A percentile compares a stretch with the other conserved stretches of the same genome.
phyloP scores from a whole-genome alignment of 2,329 filamentous ascomycete genomes.

The Aspergillus awamori region DNA sequence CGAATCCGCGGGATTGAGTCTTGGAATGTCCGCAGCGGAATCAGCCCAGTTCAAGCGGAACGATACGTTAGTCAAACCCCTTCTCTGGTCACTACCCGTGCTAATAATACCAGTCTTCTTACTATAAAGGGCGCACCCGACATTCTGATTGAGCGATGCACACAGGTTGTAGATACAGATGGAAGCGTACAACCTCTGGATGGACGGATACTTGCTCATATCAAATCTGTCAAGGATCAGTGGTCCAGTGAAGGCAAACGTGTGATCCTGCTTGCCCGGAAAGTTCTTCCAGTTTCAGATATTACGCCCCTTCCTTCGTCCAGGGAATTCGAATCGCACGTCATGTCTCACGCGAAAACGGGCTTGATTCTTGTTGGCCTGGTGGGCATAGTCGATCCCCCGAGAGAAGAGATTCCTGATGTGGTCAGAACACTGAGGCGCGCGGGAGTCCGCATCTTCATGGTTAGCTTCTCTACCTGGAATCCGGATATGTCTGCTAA shows the following conservation, averaged over 20 bases:
- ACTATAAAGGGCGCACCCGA: constrained; percentile 82
- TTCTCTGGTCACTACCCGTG: too few relatives aligned
- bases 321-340: constrained; percentile 59
- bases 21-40: constrained; percentile 12
- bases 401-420: constrained; percentile 61
- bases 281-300: constrained; percentile 51
- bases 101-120: constrained; percentile 50
- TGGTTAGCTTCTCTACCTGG: constrained; percentile 52
- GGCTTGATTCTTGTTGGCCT: constrained; percentile 59
- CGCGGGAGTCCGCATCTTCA: constrained; percentile 75
- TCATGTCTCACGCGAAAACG: constrained; percentile 55
- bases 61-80: constrained; percentile 1
- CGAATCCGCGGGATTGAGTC: constrained; percentile 11
- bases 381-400: constrained; percentile 63
- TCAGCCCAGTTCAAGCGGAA: constrained; percentile 4
- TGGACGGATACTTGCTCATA: constrained; percentile 44
- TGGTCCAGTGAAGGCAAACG: constrained; percentile 71
- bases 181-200: constrained; percentile 59
- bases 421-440: constrained; percentile 65
- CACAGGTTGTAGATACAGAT: constrained; percentile 57
- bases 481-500: not conserved
- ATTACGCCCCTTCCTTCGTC: constrained; percentile 49
- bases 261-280: constrained; percentile 68
- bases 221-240: constrained; percentile 65
- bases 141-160: constrained; percentile 67